Evolutionary conservation across 1,284 basidiomycete species (phyloP).

Genomic region (Macrocystidia cucumis): DNA sequence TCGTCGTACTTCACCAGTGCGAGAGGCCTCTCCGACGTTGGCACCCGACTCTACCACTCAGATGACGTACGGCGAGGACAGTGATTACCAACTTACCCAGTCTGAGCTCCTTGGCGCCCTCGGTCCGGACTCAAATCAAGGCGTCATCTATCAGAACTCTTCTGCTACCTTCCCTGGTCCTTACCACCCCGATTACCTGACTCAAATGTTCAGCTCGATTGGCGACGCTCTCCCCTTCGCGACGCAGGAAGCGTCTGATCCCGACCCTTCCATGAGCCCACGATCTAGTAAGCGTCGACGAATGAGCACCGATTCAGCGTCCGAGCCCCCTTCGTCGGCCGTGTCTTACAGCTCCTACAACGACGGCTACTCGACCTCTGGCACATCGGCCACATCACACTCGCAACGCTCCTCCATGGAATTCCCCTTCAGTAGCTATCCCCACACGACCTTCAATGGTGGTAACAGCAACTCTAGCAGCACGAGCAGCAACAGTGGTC

Average conservation of each 20-base stretch:
- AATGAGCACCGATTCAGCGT: conserved; percentile 67
- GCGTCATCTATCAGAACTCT: conserved; percentile 19
- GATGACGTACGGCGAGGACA: conserved; percentile 30
- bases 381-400: conserved; percentile 30
- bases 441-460: conserved; percentile 11
- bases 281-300: conserved; percentile 56
- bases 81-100: conserved; percentile 34
- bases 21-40: conserved; percentile 53
- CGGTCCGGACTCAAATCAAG: conserved; percentile 31
- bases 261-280: conserved; percentile 28
- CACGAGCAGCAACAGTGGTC: conserved; percentile 21
- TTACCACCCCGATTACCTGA: conserved; percentile 61
- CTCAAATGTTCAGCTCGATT: conserved; percentile 3
- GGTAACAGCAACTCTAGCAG: conserved; percentile 10
- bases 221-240: conserved; percentile 13
- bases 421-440: conserved; percentile 44
- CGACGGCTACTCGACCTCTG: conserved; percentile 35
- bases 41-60: conserved; percentile 60
- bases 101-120: conserved; percentile 62
- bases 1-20: conserved; percentile 61
- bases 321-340: conserved; percentile 55
- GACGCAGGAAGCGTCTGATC: conserved; percentile 24
- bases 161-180: conserved; percentile 53
- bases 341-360: conserved; percentile 44
- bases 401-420: conserved; percentile 52